These are phyloP conservation scores for Fremontodendron californicum DNA, from an alignment of 345 rosid species.

Conservation along the genomic window DNA sequence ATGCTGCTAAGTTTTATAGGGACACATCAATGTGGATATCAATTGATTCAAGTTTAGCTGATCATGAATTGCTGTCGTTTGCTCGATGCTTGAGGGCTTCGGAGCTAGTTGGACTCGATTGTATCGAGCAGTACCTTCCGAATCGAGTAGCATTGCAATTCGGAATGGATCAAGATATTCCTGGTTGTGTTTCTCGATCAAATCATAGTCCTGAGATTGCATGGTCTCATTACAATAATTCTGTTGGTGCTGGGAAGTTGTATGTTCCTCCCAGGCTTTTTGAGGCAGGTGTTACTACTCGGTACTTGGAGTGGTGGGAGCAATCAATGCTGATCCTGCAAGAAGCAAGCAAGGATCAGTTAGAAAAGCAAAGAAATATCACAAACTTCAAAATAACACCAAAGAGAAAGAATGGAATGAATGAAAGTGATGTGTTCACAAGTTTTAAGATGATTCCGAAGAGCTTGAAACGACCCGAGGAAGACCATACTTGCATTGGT, in stretches of 20 bases:
- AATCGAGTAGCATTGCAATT: slow-evolving; percentile 37
- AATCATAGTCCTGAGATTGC: slow-evolving; percentile 21
- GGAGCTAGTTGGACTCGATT: slow-evolving; percentile 27
- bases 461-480: neutral
- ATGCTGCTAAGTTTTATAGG: slow-evolving; percentile 9
- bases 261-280: slow-evolving; percentile 36
- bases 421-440: neutral
- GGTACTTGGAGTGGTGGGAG: slow-evolving; percentile 50
- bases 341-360: neutral
- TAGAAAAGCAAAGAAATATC: neutral
- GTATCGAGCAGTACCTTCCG: slow-evolving; percentile 32
- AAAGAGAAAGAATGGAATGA: neutral
- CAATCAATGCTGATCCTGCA: slow-evolving; percentile 13
- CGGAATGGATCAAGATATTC: slow-evolving; percentile 43
- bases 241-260: slow-evolving; percentile 19
- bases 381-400: neutral
- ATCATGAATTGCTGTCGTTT: slow-evolving; percentile 23
- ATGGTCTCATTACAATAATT: slow-evolving; percentile 29
- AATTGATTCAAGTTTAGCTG: neutral
- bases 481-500: neutral
- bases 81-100: slow-evolving; percentile 25
- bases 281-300: slow-evolving; percentile 24
- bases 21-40: slow-evolving; percentile 15
- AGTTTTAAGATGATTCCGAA: neutral
- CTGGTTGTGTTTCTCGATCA: slow-evolving; percentile 20